phyloP scores from a whole-genome alignment of 208 protist species.

The Trypanosoma melophagium region DNA sequence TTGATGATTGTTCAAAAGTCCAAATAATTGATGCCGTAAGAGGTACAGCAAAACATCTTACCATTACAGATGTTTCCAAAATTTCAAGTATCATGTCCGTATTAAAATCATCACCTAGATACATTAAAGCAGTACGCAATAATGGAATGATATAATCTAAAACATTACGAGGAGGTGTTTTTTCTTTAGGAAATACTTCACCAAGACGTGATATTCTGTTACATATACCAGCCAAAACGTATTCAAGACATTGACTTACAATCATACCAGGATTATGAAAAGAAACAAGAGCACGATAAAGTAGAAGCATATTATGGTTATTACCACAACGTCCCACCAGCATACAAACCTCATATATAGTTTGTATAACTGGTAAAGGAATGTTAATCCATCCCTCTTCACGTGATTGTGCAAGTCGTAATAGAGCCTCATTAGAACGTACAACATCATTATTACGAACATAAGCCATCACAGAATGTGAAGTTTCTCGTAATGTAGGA shows the following conservation, averaged over 20 bases:
- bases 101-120: constrained; percentile 85
- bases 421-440: constrained; percentile 43
- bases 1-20: constrained; percentile 32
- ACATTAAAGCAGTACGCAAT: constrained; percentile 41
- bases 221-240: constrained; percentile 65
- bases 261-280: constrained; percentile 81
- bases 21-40: constrained; percentile 43
- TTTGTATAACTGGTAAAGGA: constrained; percentile 38
- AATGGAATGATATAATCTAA: constrained; percentile 62
- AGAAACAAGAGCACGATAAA: constrained; percentile 60
- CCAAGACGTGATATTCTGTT: constrained; percentile 49
- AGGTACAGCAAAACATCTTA: constrained; percentile 39
- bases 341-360: constrained; percentile 44
- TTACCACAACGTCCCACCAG: constrained; percentile 48
- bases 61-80: constrained; percentile 57
- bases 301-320: constrained; percentile 38
- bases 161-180: constrained; percentile 41
- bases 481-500: constrained; percentile 56
- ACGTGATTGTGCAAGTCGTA: constrained; percentile 44
- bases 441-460: constrained; percentile 41
- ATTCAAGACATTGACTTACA: constrained; percentile 64
- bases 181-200: constrained; percentile 19
- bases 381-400: constrained; percentile 72
- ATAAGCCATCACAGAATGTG: constrained; percentile 62
- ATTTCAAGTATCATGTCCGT: constrained; percentile 72